phyloP scores from a whole-genome alignment of 257 asterid species.

The Solanum paucissectum region DNA sequence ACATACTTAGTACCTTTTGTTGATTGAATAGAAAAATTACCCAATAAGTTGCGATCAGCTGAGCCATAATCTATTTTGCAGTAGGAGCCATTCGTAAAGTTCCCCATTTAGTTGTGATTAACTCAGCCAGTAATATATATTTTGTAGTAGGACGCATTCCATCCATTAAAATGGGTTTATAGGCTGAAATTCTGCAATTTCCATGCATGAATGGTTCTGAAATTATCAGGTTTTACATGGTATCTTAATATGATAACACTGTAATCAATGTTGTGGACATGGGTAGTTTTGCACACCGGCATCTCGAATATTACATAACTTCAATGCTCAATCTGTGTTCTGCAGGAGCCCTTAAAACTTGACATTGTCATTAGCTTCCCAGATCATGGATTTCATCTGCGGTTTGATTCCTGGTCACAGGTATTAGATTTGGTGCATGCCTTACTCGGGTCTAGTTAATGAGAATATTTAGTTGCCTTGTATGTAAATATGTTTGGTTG shows the following conservation, averaged over 20 bases:
- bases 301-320: not conserved
- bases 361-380: slow-evolving; percentile 87
- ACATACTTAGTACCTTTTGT: not conserved
- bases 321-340: not conserved
- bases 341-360: slow-evolving; percentile 72
- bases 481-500: not conserved
- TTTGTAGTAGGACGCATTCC: not conserved
- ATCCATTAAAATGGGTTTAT: not conserved
- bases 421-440: slow-evolving; percentile 24
- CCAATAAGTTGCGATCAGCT: not conserved
- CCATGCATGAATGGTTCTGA: not conserved
- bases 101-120: not conserved
- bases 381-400: slow-evolving; percentile 81
- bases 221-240: not conserved
- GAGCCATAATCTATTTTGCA: not conserved
- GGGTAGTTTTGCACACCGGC: not conserved
- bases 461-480: not conserved
- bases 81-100: not conserved
- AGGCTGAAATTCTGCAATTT: not conserved
- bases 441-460: not conserved
- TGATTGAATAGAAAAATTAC: not conserved
- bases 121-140: not conserved
- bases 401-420: slow-evolving; percentile 94
- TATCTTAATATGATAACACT: not conserved
- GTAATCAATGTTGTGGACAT: not conserved